Conservation (phyloP, 495 filamentous ascomycete species). For the Xylaria sp. region DNA sequence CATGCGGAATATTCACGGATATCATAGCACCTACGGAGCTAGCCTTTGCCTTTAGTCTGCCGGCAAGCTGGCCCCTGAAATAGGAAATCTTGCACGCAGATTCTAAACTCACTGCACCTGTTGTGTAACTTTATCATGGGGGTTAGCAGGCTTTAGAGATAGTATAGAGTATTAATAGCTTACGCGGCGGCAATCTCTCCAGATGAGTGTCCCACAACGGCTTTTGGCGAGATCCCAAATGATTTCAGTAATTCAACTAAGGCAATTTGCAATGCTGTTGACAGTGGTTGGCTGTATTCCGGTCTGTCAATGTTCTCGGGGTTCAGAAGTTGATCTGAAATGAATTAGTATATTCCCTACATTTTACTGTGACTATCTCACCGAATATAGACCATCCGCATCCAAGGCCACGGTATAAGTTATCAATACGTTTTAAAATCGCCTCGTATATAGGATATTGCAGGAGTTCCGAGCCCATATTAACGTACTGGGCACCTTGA, state of each 20-base stretch:
- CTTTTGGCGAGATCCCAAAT: conserved; percentile 52
- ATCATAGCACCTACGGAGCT: conserved; percentile 49
- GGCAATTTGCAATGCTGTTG: conserved; percentile 52
- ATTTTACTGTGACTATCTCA: conserved; percentile 34
- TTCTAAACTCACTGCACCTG: conserved; percentile 47
- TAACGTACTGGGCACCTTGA: conserved; percentile 54
- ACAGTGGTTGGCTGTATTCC: conserved; percentile 47
- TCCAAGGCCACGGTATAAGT: conserved; percentile 34
- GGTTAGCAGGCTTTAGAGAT: not conserved
- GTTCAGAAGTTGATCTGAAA: conserved; percentile 30
- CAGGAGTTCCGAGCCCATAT: conserved; percentile 57
- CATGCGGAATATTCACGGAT: conserved; percentile 42
- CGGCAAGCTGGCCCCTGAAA: conserved; percentile 44
- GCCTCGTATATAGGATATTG: conserved; percentile 34
- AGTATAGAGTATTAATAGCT: not conserved
- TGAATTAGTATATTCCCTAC: conserved; percentile 5
- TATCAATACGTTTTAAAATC: conserved; percentile 35
- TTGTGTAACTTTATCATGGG: conserved; percentile 44
- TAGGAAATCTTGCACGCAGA: conserved; percentile 56
- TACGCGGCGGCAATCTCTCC: conserved; percentile 60
- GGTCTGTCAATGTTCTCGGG: conserved; percentile 46
- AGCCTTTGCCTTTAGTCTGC: conserved; percentile 32
- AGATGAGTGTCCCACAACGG: conserved; percentile 63
- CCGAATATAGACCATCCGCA: conserved; percentile 44
- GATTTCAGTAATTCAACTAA: conserved; percentile 57